A percentile compares a stretch with the other conserved stretches of the same genome.
Conservation (phyloP, 2,329 filamentous ascomycete genomes). For the Beauveria brongniartii region DNA sequence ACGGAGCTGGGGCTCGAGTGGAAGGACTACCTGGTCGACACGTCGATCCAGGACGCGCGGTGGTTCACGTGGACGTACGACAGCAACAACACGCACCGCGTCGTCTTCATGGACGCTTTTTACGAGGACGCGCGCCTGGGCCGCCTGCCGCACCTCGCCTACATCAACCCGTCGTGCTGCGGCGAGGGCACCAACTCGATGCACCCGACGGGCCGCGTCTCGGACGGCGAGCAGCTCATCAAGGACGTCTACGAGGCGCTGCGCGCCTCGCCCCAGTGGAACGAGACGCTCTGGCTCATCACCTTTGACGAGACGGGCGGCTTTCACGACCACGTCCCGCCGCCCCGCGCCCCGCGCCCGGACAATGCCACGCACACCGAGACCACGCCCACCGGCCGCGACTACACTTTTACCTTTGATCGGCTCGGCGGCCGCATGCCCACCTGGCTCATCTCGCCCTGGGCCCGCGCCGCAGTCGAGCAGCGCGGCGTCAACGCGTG, state of each 20-base stretch:
- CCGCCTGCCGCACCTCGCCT: conserved; percentile 35
- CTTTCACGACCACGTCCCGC: conserved; percentile 28
- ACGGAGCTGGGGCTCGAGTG: conserved; percentile 32
- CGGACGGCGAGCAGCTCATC: conserved; percentile 26
- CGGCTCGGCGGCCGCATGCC: conserved; percentile 30
- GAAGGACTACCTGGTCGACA: conserved; percentile 39
- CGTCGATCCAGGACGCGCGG: conserved; percentile 33
- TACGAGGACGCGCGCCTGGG: conserved; percentile 35
- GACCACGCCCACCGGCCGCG: conserved; percentile 22
- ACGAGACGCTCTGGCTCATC: conserved; percentile 25
- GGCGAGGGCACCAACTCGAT: conserved; percentile 26
- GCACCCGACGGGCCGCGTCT: conserved; percentile 27
- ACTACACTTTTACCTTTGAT: conserved; percentile 28
- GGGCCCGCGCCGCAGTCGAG: conserved; percentile 31
- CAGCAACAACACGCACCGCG: conserved; percentile 22
- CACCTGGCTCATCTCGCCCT: conserved; percentile 30
- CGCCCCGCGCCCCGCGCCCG: conserved; percentile 24
- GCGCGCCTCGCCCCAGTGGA: conserved; percentile 26
- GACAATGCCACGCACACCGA: conserved; percentile 25
- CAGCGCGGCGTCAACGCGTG: conserved; percentile 26
- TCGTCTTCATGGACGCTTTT: conserved; percentile 28
- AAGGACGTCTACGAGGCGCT: conserved; percentile 29
- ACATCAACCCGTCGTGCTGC: conserved; percentile 37
- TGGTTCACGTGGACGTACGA: conserved; percentile 35
- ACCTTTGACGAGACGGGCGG: conserved; percentile 29